Conservation (phyloP, 352 stramenopile species). For the Phytophthora pseudosyringae region DNA sequence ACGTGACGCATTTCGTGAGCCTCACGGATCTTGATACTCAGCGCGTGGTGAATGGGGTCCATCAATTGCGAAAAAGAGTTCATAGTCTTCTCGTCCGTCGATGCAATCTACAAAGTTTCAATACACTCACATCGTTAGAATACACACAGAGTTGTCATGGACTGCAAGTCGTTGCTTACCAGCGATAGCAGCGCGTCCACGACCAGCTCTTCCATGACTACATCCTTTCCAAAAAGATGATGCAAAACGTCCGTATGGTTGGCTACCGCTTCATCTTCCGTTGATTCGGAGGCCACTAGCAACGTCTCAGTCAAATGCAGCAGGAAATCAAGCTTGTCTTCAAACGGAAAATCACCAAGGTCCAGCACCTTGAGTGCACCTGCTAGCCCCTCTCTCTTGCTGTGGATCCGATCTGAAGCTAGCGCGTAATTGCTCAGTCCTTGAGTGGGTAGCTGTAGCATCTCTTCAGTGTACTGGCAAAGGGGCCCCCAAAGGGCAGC, state of each 20-base stretch:
- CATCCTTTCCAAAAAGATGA: constrained; percentile 71
- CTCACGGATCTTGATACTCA: constrained; percentile 72
- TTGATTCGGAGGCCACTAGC: constrained; percentile 40
- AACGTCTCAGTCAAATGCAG: constrained; percentile 68
- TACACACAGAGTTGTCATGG: neutral
- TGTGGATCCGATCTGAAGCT: constrained; percentile 35
- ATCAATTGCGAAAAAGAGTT: constrained; percentile 64
- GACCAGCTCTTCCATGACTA: constrained; percentile 70
- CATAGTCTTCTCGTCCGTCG: constrained; percentile 61
- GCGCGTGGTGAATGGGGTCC: constrained; percentile 64
- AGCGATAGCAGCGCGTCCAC: constrained; percentile 67
- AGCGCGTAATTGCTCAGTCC: constrained; percentile 20
- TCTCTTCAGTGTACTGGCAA: constrained; percentile 69
- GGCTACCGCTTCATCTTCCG: constrained; percentile 14
- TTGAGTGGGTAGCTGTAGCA: constrained; percentile 25
- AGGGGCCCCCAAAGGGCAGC: constrained; percentile 68
- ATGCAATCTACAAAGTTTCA: constrained; percentile 44
- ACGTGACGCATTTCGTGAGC: constrained; percentile 83
- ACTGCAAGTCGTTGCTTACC: constrained; percentile 32
- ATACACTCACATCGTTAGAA: neutral
- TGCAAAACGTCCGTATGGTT: constrained; percentile 53
- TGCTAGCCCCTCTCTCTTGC: constrained; percentile 61
- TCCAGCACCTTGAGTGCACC: constrained; percentile 76
- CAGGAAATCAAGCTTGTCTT: constrained; percentile 76
- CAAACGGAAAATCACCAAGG: constrained; percentile 55